Conservation (phyloP, 305 asterid species). For the Striga hermonthica region DNA sequence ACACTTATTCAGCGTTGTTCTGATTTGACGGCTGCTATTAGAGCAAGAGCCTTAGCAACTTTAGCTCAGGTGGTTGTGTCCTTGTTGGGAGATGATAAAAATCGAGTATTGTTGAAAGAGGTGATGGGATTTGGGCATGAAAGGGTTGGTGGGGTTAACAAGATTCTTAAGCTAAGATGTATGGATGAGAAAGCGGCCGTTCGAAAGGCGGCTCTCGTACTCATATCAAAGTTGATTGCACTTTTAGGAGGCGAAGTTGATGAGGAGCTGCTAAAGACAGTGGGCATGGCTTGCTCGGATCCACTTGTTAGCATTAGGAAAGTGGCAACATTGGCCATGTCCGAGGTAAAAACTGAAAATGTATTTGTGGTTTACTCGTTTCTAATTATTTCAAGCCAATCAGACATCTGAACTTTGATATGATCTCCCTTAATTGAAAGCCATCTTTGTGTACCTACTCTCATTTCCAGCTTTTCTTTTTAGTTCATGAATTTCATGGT, state of each 20-base stretch:
- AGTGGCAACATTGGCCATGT: slow-evolving; percentile 79
- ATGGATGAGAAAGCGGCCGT: slow-evolving; percentile 94
- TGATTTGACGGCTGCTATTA: slow-evolving; percentile 62
- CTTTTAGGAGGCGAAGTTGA: slow-evolving; percentile 66
- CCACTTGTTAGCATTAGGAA: slow-evolving; percentile 96
- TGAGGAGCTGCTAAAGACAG: slow-evolving; percentile 65
- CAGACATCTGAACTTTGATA: slow-evolving; percentile 8
- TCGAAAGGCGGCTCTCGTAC: slow-evolving; percentile 80
- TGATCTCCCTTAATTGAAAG: slow-evolving; percentile 16
- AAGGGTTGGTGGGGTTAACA: slow-evolving; percentile 43
- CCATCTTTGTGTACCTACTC: slow-evolving; percentile 8
- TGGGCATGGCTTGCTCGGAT: slow-evolving; percentile 90
- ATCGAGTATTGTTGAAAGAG: slow-evolving; percentile 49
- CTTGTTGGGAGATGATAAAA: slow-evolving; percentile 48
- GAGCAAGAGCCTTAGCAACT: slow-evolving; percentile 79
- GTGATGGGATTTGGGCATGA: slow-evolving; percentile 54
- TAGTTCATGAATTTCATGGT: background rate
- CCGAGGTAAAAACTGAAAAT: slow-evolving; percentile 57
- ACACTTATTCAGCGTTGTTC: slow-evolving; percentile 78
- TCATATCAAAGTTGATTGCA: slow-evolving; percentile 64
- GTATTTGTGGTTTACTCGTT: background rate
- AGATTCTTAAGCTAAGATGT: slow-evolving; percentile 59
- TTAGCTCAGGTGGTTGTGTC: slow-evolving; percentile 64
- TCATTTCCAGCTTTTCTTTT: slow-evolving; percentile 15
- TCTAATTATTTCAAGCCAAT: slow-evolving; percentile 2